Base-by-base conservation (phyloP, 306 rosid genomes). In the Corylus heterophylla region DNA sequence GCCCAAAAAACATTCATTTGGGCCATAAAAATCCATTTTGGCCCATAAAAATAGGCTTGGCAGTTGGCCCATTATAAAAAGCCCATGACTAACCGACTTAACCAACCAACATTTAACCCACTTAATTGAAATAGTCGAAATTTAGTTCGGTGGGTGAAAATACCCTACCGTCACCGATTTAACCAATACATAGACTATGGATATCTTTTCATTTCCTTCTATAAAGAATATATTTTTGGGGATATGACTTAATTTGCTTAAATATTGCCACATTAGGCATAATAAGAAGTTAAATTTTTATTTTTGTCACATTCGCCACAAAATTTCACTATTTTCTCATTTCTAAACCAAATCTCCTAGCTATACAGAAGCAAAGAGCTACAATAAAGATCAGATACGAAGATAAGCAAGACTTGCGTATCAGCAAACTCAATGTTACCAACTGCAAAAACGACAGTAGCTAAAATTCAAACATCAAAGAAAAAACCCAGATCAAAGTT, bases 401-500 rank as follows among this genome's bases (percentile, higher is more conserved):
- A 31, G 35, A 31, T 31, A 31, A 31, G 35, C 2, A 31, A 31
- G 35, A 31, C 74, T 48, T 42, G 22, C 35, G 8, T 29, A 31
- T 56, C 12, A 1, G n/a, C 44, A 79, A 51, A 73, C 35, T 25
- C 66, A 42, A 50, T 39, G 54, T 42, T 39, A 56, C 9, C 52
- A 80, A 16, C 17, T 35, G 58, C 17, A 8, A 52, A 39, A 54
- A 74, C 12, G 22, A 37, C 45, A 64, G n/a, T 31, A 16, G 10
- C 7, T 0, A 64, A 39, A 39, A 37, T 9, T n/a, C 70, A 64
- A 59, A 54, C 75, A 49, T n/a, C 71, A 75, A 48, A 44, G 11
- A 39, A 76, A 50, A 70, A 5, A 70, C 55, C 66, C 51, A 62
- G 70, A 76, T 62, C 74, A 72, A 1, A 64, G 9, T 18, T 50